These are phyloP conservation scores for Penicillium arizonense DNA, from an alignment of 495 filamentous ascomycete species.

Conservation along the genomic window DNA sequence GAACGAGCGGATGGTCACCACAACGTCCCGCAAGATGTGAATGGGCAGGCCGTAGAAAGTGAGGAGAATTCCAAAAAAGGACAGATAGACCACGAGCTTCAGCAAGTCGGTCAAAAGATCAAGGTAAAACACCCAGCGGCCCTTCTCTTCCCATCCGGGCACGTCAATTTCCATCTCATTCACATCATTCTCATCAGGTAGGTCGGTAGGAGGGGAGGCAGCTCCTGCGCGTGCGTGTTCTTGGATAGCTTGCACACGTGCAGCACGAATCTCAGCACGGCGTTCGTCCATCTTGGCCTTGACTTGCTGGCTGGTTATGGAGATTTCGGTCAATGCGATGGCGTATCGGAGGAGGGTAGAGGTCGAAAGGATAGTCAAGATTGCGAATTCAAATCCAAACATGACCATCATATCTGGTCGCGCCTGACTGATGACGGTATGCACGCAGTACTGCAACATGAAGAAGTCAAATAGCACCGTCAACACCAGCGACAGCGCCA, in stretches of 20 bases:
- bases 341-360: constrained; percentile 77
- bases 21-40: constrained; percentile 93
- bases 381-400: constrained; percentile 97
- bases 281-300: constrained; percentile 62
- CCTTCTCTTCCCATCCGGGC: constrained; percentile 95
- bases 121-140: constrained; percentile 86
- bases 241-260: constrained; percentile 52
- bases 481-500: constrained; percentile 73
- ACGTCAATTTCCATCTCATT: constrained; percentile 92
- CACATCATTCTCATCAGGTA: constrained; percentile 73
- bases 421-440: constrained; percentile 78
- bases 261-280: constrained; percentile 62
- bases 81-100: constrained; percentile 82
- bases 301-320: constrained; percentile 69
- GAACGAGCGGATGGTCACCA: constrained; percentile 90
- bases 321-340: constrained; percentile 75
- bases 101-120: constrained; percentile 88
- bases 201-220: constrained; percentile 24
- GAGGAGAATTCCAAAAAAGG: constrained; percentile 90
- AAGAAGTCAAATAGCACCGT: constrained; percentile 73
- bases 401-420: constrained; percentile 99
- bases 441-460: constrained; percentile 76
- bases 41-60: constrained; percentile 94
- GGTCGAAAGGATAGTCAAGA: constrained; percentile 73
- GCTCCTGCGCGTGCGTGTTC: constrained; percentile 39